Evolutionary conservation across 495 filamentous ascomycete species (phyloP).

Genomic region (Rhizodiscina lignyota): DNA sequence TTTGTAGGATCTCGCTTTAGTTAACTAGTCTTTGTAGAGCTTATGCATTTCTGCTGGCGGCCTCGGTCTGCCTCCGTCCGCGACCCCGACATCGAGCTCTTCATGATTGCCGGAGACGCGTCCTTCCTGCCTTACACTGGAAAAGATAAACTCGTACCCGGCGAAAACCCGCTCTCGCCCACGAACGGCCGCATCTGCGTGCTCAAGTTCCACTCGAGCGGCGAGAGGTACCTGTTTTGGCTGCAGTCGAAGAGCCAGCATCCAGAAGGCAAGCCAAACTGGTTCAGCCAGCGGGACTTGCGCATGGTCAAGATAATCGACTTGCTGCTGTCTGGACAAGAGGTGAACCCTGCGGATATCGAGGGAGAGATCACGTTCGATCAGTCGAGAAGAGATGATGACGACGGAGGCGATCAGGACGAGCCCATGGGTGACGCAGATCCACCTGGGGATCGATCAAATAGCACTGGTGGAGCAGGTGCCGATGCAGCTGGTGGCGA

Average conservation of each 20-base stretch:
- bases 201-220: constrained; percentile 89
- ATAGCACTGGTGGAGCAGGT: constrained; percentile 58
- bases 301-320: constrained; percentile 78
- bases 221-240: constrained; percentile 87
- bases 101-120: constrained; percentile 83
- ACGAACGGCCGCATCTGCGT: constrained; percentile 86
- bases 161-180: constrained; percentile 17
- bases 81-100: constrained; percentile 62
- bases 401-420: constrained; percentile 40
- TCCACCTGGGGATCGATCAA: constrained; percentile 42
- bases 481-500: constrained; percentile 78
- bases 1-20: constrained; percentile 1
- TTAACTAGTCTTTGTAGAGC: constrained; percentile 32
- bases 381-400: constrained; percentile 10
- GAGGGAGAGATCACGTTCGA: constrained; percentile 48
- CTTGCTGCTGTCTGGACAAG: constrained; percentile 66
- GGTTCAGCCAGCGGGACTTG: constrained; percentile 65
- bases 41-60: constrained; percentile 96
- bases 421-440: constrained; percentile 77
- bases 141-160: constrained; percentile 1
- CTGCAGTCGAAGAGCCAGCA: constrained; percentile 79
- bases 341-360: constrained; percentile 47
- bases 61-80: constrained; percentile 41
- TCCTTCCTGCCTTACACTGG: constrained; percentile 62
- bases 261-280: constrained; percentile 49